phyloP scores from a whole-genome alignment of 306 rosid species.

The Cyamopsis tetragonoloba region DNA sequence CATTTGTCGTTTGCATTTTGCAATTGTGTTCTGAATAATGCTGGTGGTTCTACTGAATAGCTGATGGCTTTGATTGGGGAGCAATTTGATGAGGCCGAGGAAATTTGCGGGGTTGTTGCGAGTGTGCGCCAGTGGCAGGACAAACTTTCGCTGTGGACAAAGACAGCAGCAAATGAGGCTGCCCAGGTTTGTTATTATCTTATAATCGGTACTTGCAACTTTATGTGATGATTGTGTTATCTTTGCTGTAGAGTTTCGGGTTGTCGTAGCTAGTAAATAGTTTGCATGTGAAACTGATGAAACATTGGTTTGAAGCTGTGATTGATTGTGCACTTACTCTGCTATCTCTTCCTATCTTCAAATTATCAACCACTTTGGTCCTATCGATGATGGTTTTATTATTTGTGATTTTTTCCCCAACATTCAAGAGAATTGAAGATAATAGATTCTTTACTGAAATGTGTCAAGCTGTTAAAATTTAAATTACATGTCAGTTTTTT shows the following conservation, averaged over 20 bases:
- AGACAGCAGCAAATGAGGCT: slow-evolving; percentile 90
- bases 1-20: not conserved
- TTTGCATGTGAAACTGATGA: not conserved
- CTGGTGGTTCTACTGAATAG: slow-evolving; percentile 32
- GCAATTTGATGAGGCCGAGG: slow-evolving; percentile 87
- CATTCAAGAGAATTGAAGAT: not conserved
- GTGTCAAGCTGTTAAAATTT: not conserved
- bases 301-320: not conserved
- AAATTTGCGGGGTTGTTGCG: slow-evolving; percentile 92
- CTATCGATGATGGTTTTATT: not conserved
- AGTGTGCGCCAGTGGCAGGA: slow-evolving; percentile 95
- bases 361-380: not conserved
- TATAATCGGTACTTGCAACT: not conserved
- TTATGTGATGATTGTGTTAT: not conserved
- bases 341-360: not conserved
- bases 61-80: slow-evolving; percentile 96
- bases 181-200: slow-evolving; percentile 59
- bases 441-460: not conserved
- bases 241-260: not conserved
- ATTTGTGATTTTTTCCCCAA: not conserved
- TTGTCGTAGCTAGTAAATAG: not conserved
- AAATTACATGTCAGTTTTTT: not conserved
- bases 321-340: not conserved
- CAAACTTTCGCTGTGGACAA: slow-evolving; percentile 90
- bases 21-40: slow-evolving; percentile 2